These are phyloP conservation scores for Trichosporon faecale DNA, from an alignment of 1,284 basidiomycete species.

Conservation along the genomic window DNA sequence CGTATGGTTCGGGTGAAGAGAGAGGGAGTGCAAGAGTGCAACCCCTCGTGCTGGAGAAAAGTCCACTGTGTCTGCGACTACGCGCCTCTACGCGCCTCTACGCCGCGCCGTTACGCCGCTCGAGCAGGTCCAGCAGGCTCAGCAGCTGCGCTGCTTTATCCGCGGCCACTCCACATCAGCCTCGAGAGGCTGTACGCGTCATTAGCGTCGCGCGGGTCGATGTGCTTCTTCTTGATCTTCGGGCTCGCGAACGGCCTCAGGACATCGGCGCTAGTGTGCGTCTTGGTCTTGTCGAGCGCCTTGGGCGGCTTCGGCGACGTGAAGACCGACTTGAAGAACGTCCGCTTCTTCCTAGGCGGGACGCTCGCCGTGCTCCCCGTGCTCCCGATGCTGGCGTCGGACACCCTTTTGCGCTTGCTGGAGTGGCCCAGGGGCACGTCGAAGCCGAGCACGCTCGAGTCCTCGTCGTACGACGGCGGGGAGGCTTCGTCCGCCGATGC, in stretches of 20 bases:
- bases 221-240: neutral
- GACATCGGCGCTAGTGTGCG: neutral
- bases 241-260: neutral
- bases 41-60: too few species aligned
- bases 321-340: slow-evolving; percentile 6
- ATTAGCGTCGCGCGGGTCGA: neutral
- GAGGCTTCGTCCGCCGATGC: neutral
- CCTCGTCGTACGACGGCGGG: neutral
- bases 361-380: neutral
- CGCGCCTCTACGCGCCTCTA: too few species aligned
- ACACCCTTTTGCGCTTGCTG: neutral
- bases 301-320: slow-evolving; percentile 3
- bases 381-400: neutral
- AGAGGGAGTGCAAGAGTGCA: too few species aligned
- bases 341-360: neutral
- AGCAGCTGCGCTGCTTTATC: neutral
- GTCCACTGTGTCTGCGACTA: too few species aligned
- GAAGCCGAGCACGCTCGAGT: neutral
- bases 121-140: too few species aligned
- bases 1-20: too few species aligned
- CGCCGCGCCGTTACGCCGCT: too few species aligned
- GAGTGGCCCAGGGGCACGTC: neutral
- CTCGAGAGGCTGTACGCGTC: neutral
- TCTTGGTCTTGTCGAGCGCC: neutral
- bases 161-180: neutral